Percentiles rank a stretch among this genome's conserved stretches.
phyloP scores from a whole-genome alignment of 306 rosid genomes.

The Rosa multiflora region DNA sequence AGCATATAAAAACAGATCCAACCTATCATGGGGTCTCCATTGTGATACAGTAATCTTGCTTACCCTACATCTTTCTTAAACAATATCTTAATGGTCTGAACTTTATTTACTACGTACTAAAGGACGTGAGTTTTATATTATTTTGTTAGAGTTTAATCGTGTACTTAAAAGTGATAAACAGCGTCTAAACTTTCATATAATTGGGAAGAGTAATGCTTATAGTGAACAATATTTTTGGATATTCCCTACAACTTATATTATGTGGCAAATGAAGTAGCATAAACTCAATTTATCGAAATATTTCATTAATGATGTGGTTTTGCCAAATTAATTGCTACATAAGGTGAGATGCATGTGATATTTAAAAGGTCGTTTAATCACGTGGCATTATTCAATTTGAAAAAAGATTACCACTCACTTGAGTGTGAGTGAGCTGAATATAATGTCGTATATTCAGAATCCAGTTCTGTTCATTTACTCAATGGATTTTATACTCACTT shows the following conservation, averaged over 20 bases:
- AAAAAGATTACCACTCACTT: fast-evolving
- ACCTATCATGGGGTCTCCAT: background rate
- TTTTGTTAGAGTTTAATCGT: background rate
- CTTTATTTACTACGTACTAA: background rate
- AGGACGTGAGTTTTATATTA: background rate
- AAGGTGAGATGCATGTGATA: too few relatives aligned
- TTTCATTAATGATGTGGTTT: too few relatives aligned
- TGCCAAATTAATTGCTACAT: too few relatives aligned
- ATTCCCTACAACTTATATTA: too few relatives aligned
- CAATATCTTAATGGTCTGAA: background rate
- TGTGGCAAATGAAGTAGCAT: too few relatives aligned
- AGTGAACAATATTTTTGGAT: too few relatives aligned
- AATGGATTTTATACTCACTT: too few relatives aligned
- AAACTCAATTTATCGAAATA: too few relatives aligned
- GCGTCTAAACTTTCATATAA: background rate
- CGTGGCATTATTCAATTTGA: too few relatives aligned
- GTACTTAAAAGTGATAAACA: background rate
- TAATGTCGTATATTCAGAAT: background rate
- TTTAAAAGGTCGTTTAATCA: too few relatives aligned
- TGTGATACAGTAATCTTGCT: background rate
- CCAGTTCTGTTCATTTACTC: too few relatives aligned
- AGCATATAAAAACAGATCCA: background rate
- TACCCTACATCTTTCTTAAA: background rate
- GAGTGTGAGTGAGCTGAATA: background rate
- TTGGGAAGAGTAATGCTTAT: too few relatives aligned